A percentile compares a stretch with the other conserved stretches of the same genome.
Evolutionary conservation across 805 yeast genomes (phyloP).

Genomic region (Ogataea pini): DNA sequence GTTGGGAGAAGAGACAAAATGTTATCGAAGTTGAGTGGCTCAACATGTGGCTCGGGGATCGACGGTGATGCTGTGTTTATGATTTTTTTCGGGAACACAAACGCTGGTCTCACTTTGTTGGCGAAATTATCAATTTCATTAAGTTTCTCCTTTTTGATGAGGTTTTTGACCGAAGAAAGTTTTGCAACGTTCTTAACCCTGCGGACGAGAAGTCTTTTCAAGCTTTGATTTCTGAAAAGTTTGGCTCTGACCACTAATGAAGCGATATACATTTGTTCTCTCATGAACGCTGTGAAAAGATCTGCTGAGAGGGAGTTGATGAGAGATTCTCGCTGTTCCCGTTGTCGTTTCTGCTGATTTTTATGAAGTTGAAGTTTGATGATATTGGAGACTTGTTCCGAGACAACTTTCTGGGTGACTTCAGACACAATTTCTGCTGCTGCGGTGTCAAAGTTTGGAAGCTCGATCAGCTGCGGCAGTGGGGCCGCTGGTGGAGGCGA

Average conservation of each 20-base stretch:
- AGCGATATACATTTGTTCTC: constrained; percentile 51
- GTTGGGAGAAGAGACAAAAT: not conserved
- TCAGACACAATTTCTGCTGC: constrained; percentile 25
- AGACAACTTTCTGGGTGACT: constrained; percentile 29
- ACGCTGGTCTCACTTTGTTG: constrained; percentile 29
- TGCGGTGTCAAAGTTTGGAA: constrained; percentile 35
- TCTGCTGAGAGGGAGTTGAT: constrained; percentile 48
- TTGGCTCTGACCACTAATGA: constrained; percentile 49
- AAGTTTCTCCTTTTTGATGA: constrained; percentile 38
- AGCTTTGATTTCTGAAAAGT: constrained; percentile 31
- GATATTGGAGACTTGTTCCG: constrained; percentile 27
- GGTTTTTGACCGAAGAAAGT: constrained; percentile 24
- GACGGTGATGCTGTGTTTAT: not conserved
- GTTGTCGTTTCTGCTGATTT: constrained; percentile 8
- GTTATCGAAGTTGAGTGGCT: not conserved
- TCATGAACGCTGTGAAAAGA: constrained; percentile 59
- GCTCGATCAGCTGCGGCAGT: constrained; percentile 10
- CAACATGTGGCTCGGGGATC: not conserved
- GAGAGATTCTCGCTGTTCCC: constrained; percentile 25
- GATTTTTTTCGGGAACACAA: constrained; percentile 5
- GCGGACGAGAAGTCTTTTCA: constrained; percentile 36
- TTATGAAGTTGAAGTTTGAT: constrained; percentile 7
- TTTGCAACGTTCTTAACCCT: constrained; percentile 35
- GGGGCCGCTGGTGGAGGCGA: no score
- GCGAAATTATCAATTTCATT: constrained; percentile 38